Evolutionary conservation across 176 grass and related monocot genomes (phyloP).

Genomic region (Leersia perrieri): DNA sequence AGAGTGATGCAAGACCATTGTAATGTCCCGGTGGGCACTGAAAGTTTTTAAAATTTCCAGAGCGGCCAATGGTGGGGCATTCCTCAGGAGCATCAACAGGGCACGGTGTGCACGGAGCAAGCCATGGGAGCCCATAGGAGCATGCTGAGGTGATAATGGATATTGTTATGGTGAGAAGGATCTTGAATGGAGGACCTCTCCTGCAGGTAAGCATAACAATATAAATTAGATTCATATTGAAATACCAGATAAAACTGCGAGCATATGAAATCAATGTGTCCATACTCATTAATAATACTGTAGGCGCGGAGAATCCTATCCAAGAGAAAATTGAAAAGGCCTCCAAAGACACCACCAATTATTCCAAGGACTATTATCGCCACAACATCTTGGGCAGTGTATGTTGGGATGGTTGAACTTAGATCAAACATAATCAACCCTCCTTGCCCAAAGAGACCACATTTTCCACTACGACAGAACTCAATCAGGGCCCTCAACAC

Average conservation of each 20-base stretch:
- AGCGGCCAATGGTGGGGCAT: constrained; percentile 80
- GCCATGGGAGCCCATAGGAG: constrained; percentile 88
- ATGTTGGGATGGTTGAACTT: constrained; percentile 53
- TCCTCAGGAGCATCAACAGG: constrained; percentile 45
- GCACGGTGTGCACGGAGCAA: constrained; percentile 65
- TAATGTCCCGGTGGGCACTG: constrained; percentile 82
- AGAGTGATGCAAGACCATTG: constrained; percentile 90
- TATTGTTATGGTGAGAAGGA: constrained; percentile 73
- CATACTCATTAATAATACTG: constrained; percentile 93
- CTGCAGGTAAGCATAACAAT: constrained; percentile 40
- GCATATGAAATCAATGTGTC: neutral
- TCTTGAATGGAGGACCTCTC: constrained; percentile 87
- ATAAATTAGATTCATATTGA: constrained; percentile 23
- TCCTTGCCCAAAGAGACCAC: constrained; percentile 85
- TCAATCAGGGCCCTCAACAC: constrained; percentile 63
- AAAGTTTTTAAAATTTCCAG: constrained; percentile 90
- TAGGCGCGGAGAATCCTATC: constrained; percentile 73
- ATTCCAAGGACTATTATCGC: constrained; percentile 81
- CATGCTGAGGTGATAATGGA: constrained; percentile 81
- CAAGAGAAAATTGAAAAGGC: constrained; percentile 82
- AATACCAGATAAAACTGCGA: neutral
- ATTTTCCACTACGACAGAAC: constrained; percentile 77
- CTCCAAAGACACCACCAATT: constrained; percentile 75
- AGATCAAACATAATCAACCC: constrained; percentile 98
- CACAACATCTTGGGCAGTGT: constrained; percentile 58